Evolutionary conservation across 441 rosid genomes (phyloP), one percentile per base, ranked within the genome.

Genomic region (Euphorbia schlechtendalii): DNA sequence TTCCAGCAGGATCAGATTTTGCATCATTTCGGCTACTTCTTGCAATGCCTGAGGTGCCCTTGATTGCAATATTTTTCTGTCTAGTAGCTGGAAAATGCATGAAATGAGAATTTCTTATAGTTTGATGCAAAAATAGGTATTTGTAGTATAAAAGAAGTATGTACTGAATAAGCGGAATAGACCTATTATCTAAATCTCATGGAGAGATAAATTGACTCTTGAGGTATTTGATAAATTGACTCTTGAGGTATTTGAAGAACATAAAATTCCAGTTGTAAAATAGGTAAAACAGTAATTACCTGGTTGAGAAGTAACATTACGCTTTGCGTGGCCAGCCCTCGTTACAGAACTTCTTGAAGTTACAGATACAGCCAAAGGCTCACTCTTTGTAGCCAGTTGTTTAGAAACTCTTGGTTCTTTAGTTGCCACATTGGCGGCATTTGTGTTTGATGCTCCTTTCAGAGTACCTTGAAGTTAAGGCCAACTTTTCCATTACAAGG

Each of bases 401-500:
- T 81, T 85, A 49, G 85, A 74, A 67, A 77, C 63, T 73, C 74
- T 82, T 54, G 73, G 49, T 73, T 78, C 92, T 76, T 80, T 83
- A 61, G 57, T 56, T 61, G 74, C 75, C 67, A 67, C 73, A 61
- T 73, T 82, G 49, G 77, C 70, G 5, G 76, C 68, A 61, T 72
- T 83, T 51, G 63, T 49, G 68, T 70, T 80, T 64, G 83, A 81
- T 67, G 86, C 85, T 73, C 82, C 81, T 83, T 81, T 87, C 62
- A 77, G 72, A 75, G 96, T 93, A 74, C 74, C 48, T 43, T 66
- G 76, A 76, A 82, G 84, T 90, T 81, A 90, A 93, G 96, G 79
- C n/a, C 65, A 81, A 81, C 67, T 67, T 63, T 71, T 72, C 34
- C 63, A 71, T 63, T 34, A 65, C 17, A 60, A 57, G 27, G 55